Percentiles rank a stretch among this genome's conserved stretches.
Evolutionary conservation across 2,329 filamentous ascomycete species (phyloP).

Genomic region (Penicillium sp.): DNA sequence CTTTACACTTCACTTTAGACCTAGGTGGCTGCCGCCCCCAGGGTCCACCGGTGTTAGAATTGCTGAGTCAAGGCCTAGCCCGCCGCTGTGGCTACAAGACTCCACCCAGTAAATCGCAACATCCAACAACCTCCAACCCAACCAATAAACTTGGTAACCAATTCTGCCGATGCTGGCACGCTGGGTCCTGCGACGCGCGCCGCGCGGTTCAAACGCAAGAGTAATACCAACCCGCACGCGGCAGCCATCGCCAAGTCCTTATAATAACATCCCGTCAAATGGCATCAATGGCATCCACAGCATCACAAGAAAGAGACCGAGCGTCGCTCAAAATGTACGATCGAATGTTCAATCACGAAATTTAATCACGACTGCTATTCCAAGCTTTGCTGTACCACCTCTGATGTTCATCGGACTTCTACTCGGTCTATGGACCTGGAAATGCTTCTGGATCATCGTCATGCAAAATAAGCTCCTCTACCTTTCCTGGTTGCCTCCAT

Average conservation of each 20-base stretch:
- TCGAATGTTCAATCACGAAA: slow-evolving; percentile 2
- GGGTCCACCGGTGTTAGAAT: not conserved
- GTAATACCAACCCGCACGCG: not conserved
- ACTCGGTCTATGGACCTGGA: slow-evolving; percentile 62
- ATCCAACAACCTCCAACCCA: not conserved
- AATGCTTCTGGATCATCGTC: slow-evolving; percentile 70
- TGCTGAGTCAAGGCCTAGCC: slow-evolving; percentile 6
- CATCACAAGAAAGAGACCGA: slow-evolving; percentile 1
- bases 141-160: not conserved
- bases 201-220: not conserved
- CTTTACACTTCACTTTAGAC: too few species aligned
- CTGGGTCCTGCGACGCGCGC: not conserved
- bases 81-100: not conserved
- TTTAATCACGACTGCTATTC: slow-evolving; percentile 34
- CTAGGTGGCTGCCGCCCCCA: not conserved
- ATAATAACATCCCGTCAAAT: not conserved
- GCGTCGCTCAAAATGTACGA: not conserved
- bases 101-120: not conserved
- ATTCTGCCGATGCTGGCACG: slow-evolving; percentile 7
- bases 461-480: slow-evolving; percentile 84
- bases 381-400: slow-evolving; percentile 61
- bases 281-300: slow-evolving; percentile 2
- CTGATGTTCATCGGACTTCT: slow-evolving; percentile 65
- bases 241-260: not conserved
- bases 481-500: slow-evolving; percentile 73